Evolutionary conservation across 257 asterid genomes (phyloP), one percentile per base, ranked within the genome.

Genomic region (Ajuga chamaepitys): DNA sequence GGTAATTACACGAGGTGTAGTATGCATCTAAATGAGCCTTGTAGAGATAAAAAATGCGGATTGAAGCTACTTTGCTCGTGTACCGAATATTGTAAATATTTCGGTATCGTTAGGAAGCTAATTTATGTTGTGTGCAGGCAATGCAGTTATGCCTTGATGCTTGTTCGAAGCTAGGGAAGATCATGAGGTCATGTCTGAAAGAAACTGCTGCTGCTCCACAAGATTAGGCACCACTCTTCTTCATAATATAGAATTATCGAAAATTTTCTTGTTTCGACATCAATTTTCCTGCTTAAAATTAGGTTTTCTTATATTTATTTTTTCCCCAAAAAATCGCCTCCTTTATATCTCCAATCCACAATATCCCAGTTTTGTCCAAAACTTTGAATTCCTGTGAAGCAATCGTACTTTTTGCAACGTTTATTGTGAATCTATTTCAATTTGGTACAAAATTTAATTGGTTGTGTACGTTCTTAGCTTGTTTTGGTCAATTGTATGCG

Each of bases 61-160:
- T 54, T 11, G 56, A 25, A 55, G 38, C 12, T 64, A 12, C 7
- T 14, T 11, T 22, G 37, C 16, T 32, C 12, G 16, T 16, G n/a
- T 35, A 58, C 38, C 2, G 38, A 13, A 56, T 47, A 42, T 13
- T 16, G 12, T 60, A 18, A n/a, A 16, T 24, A 30, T 30, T 30
- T 5, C 21, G 44, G 60, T 50, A 2, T 41, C 6, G 9, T 22
- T 22, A 7, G 65, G 44, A 9, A 10, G 17, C 57, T 63, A 26
- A 63, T 9, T 58, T 3, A 41, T 56, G 1, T 45, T 21, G 16
- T 61, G 11, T 79, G 88, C 86, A 91, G 98, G 99, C 88, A 63
- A 87, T 88, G 94, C 91, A 81, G 75, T 70, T 93, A 21, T 87
- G 96, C 46, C 78, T 89, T 67, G 99, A 86, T 84, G 99, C 97